These are phyloP conservation scores for Eucalyptus marginata DNA, from an alignment of 345 rosid species.

Conservation along the genomic window DNA sequence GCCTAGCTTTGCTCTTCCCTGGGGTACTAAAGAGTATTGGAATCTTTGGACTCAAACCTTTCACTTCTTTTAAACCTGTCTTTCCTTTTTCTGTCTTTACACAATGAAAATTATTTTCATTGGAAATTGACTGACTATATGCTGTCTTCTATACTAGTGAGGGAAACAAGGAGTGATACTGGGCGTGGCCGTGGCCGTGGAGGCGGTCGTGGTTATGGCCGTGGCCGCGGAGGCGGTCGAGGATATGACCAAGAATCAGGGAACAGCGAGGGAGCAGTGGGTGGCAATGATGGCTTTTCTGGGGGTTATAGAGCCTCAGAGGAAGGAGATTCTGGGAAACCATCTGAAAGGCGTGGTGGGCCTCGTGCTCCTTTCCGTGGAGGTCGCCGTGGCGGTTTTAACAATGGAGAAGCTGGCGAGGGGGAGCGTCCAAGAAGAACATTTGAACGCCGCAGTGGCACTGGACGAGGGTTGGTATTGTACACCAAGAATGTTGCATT, in stretches of 20 bases:
- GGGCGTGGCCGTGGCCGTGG: constrained; percentile 61
- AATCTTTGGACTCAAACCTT: background rate
- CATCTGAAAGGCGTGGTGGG: constrained; percentile 46
- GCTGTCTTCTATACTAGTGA: constrained; percentile 30
- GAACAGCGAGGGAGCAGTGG: constrained; percentile 24
- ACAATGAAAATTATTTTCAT: background rate
- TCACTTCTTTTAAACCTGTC: background rate
- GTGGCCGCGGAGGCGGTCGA: constrained; percentile 35
- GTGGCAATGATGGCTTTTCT: constrained; percentile 43
- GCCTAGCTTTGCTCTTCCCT: background rate
- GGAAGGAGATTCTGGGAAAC: constrained; percentile 51
- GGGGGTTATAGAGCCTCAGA: constrained; percentile 52
- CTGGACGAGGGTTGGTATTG: constrained; percentile 83
- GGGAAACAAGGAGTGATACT: constrained; percentile 59
- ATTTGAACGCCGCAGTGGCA: constrained; percentile 83
- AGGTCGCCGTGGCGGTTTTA: constrained; percentile 59
- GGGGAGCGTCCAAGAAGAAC: constrained; percentile 59
- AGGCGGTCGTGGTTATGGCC: constrained; percentile 11
- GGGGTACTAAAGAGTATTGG: background rate
- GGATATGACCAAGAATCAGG: constrained; percentile 50
- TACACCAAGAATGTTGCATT: background rate
- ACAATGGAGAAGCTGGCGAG: constrained; percentile 53
- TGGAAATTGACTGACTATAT: background rate
- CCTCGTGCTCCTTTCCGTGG: constrained; percentile 70
- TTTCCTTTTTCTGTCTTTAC: background rate